phyloP scores from a whole-genome alignment of 164 flowering plant genomes.

The Kalanchoe fedtschenkoi region DNA sequence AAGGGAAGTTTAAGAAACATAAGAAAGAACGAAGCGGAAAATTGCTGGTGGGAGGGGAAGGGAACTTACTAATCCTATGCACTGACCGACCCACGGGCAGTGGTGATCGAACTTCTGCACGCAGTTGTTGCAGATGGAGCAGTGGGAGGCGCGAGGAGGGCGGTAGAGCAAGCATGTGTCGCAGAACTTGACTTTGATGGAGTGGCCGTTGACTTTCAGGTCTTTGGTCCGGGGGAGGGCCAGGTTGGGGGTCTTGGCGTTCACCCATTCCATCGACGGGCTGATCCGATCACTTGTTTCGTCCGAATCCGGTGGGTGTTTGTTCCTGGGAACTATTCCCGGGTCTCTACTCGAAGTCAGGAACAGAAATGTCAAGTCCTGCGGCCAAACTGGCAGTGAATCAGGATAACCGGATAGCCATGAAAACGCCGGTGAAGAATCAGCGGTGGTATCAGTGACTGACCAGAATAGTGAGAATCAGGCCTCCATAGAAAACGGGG shows the following conservation, averaged over 20 bases:
- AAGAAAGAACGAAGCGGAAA: too few species aligned
- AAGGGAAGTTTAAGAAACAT: not conserved
- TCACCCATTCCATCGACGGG: constrained; percentile 19
- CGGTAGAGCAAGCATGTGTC: constrained; percentile 73
- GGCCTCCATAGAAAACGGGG: constrained; percentile 26
- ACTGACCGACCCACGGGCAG: constrained; percentile 87
- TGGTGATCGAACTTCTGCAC: constrained; percentile 81
- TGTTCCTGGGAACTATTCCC: constrained; percentile 19
- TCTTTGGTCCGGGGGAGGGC: constrained; percentile 48
- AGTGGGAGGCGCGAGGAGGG: constrained; percentile 76
- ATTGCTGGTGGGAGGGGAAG: not conserved
- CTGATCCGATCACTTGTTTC: constrained; percentile 9
- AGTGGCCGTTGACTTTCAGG: constrained; percentile 25
- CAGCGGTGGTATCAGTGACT: too few species aligned
- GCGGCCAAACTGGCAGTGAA: constrained; percentile 1
- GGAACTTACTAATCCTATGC: constrained; percentile 56
- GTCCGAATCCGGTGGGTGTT: constrained; percentile 12
- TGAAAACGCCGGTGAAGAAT: too few species aligned
- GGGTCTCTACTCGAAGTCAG: constrained; percentile 19
- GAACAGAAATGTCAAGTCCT: constrained; percentile 25
- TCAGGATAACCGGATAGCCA: too few species aligned
- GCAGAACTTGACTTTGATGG: constrained; percentile 54
- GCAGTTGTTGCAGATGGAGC: constrained; percentile 70
- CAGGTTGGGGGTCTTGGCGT: constrained; percentile 5
- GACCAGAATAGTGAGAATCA: constrained; percentile 42